Base-by-base conservation (phyloP, 805 yeast genomes). In the Saccharomyces kudriavzevii region DNA sequence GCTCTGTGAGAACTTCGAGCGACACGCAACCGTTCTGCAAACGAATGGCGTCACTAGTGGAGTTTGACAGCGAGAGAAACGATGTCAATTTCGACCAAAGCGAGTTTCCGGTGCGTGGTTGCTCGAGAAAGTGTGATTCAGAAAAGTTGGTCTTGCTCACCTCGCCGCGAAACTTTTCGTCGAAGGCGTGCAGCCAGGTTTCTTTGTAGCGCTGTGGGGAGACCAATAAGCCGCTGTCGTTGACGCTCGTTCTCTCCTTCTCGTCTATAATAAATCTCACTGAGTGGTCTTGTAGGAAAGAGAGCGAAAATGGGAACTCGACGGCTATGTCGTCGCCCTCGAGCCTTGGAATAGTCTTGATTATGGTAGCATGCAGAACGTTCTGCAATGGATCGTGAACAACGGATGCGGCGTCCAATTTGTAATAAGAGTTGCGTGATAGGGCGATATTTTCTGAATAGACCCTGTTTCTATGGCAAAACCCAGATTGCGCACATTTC, bases 401-500 rank as follows among this genome's bases (percentile, higher is more conserved):
- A 20, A 81, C 54, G 1, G 74, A 60, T 2, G 64, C 54, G 8
- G 67, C 60, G 54, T 77, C 80, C 40, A 79, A 58, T 2, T 74
- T 64, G 58, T 80, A 79, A 29, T 75, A 72, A 0, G 75, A 65
- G 22, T 67, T 67, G 46, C 68, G 70, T 0, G 64, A 57, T 17
- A 58, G 59, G 5, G 57, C 53, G 5, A 79, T 73, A 48, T 74
- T 65, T 2, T 64, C 56, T 1, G 89, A 87, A 64, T 79, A 89
- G 54, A 80, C 82, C 52, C 92, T 74, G 63, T 91, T 88, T 68
- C 98, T 77, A 49, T 77, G 70, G 65, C 98, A 91, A 65, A 91
- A 90, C 5, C 96, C 96, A 17, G 89, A 79, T 62, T 86, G 84
- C 5, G 75, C 81, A 68, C 98, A 91, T 13, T 76, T 80, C 65